phyloP scores from a whole-genome alignment of 768 basidiomycete species.

The Suillus paluster region DNA sequence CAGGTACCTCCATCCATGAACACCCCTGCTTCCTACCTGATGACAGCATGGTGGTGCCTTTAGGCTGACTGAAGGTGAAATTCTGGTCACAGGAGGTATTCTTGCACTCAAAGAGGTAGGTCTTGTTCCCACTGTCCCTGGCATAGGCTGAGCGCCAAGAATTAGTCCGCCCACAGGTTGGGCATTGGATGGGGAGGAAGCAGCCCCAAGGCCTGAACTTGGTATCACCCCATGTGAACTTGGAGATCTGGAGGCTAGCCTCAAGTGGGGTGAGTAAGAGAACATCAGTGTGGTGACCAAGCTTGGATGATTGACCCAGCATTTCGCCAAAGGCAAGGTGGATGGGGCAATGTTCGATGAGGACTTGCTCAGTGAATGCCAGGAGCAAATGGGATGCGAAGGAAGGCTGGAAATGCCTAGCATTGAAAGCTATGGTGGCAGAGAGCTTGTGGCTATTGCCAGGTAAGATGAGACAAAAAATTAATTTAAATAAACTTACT shows the following conservation, averaged over 20 bases:
- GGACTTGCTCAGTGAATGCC: background rate
- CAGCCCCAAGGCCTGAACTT: background rate
- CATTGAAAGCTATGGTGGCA: background rate
- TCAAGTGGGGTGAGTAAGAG: background rate
- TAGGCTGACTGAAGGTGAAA: background rate
- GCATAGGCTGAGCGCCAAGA: background rate
- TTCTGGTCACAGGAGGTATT: background rate
- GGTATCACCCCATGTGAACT: background rate
- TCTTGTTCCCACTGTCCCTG: background rate
- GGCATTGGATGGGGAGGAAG: conserved; percentile 7
- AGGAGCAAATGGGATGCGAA: background rate
- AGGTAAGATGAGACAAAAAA: background rate
- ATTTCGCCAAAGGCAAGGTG: background rate
- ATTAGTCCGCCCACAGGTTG: background rate
- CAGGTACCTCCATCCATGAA: background rate
- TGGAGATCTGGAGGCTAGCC: background rate
- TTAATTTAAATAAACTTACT: background rate
- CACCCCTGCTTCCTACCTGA: background rate
- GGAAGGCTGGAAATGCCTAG: background rate
- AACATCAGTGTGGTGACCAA: background rate
- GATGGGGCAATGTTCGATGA: background rate
- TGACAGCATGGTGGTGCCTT: background rate
- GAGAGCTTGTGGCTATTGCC: background rate
- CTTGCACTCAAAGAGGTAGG: background rate
- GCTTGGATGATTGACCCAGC: background rate